Evolutionary conservation across 345 rosid genomes (phyloP), one percentile per base, ranked within the genome.

Genomic region (Fremontodendron californicum): DNA sequence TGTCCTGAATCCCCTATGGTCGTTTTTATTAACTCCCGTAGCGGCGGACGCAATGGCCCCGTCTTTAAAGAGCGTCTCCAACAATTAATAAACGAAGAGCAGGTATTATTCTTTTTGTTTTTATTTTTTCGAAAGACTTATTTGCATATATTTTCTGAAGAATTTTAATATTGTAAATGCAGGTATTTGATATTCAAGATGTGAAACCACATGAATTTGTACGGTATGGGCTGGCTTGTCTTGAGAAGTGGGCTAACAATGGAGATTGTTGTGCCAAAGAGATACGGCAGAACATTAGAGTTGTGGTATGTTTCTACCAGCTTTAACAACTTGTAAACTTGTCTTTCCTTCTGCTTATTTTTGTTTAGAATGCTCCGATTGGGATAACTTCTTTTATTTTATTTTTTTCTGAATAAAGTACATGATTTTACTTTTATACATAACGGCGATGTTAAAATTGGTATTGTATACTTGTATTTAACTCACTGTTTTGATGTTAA

Each of bases 21-120:
- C 5, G 95, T 96, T 19, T 94, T 96, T 37, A 86, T 96, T 75
- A 96, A 94, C 69, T 83, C 94, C 42, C 82, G 79, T 35, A 92
- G 99, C 78, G 99, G 98, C 35, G 98, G 98, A 39, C 88, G 98
- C 19, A 84, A 89, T 52, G 98, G 98, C 9, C 90, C 91, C 0
- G 78, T 87, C 42, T 92, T 96, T 43, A 91, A 88, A 76, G 86
- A 81, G 46, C 87, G 96, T 21, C 92, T 96, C 6, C 90, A 87
- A 78, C 82, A 90, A 75, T 85, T 96, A 5, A 91, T 96, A 84
- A 89, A 88, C 49, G 84, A 88, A 63, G 97, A 94, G 49, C 98
- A 93, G 88, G 99, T 90, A 6, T 49, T 57, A 45, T 33, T 16
- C n/a, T 21, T 68, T 27, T 73, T 3, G 1, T 16, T 3, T 60